Base-by-base conservation (phyloP, 495 filamentous ascomycete genomes). In the Talaromyces wortmannii region DNA sequence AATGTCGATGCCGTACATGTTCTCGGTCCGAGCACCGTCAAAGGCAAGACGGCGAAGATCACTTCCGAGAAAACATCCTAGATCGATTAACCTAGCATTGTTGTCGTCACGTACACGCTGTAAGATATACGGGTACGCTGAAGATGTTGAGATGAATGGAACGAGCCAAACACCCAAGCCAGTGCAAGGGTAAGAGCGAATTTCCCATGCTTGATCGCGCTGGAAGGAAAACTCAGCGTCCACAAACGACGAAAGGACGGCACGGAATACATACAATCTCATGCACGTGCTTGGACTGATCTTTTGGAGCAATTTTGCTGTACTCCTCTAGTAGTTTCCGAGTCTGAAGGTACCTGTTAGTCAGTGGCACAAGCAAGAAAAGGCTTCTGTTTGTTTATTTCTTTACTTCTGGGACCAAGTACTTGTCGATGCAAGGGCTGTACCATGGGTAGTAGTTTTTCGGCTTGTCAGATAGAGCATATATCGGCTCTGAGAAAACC, bases 41-140 rank as follows among this genome's bases (percentile, higher is more conserved):
- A 57, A 57, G 7, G 64, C 63, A 5, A 73, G 62, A 8, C 59
- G 53, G 1, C 70, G 65, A 7, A 72, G 46, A 16, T 73, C 70
- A 42, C 64, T 58, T n/a, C 64, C 70, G 8, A 76, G 52, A 46
- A 61, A 70, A 55, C 70, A 72, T 29, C 71, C 73, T 16, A 71
- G 50, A 44, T 76, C 72, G 11, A 76, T 55, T 13, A 71, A 49
- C 12, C 50, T 48, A 16, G 55, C 50, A 36, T 59, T 10, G 52
- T n/a, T 17, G 3, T 17, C 17, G 30, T 36, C 44, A 10, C 49
- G 45, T 2, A 72, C 29, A 5, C 57, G 57, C 17, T 44, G 33
- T 18, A 62, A 57, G 48, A 68, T 57, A 1, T 58, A 55, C 12
- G 48, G 43, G 17, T 69, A 48, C 5, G 61, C 61, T 45, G 67